Conservation (phyloP, 768 basidiomycete genomes). For the Russula olivacea region DNA sequence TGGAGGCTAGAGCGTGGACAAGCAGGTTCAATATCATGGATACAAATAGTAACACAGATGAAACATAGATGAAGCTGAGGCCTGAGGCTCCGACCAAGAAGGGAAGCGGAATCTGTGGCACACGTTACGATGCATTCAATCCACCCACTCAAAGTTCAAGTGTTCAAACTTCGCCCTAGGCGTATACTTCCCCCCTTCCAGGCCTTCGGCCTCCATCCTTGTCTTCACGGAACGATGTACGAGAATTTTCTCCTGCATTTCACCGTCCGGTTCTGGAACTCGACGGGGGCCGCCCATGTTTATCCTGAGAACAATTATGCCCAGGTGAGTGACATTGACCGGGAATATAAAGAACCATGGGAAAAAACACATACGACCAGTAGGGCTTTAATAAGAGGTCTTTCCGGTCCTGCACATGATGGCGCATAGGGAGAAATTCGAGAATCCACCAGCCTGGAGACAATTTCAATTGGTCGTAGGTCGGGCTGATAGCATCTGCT, state of each 20-base stretch:
- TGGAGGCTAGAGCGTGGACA: too few species aligned
- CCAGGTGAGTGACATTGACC: background rate
- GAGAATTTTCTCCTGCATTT: background rate
- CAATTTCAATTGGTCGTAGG: slow-evolving; percentile 54
- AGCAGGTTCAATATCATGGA: too few species aligned
- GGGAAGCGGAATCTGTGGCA: background rate
- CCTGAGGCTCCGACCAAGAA: background rate
- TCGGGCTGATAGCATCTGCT: slow-evolving; percentile 45
- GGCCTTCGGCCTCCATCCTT: slow-evolving; percentile 16
- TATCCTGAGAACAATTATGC: background rate
- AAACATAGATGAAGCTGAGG: background rate
- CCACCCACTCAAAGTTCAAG: slow-evolving; percentile 26
- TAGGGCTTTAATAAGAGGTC: background rate
- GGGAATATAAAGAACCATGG: too few species aligned
- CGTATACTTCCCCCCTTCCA: slow-evolving; percentile 30
- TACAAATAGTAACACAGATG: background rate
- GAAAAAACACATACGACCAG: background rate
- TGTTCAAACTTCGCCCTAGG: slow-evolving; percentile 30
- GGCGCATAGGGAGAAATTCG: slow-evolving; percentile 38
- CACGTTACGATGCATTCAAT: slow-evolving; percentile 16
- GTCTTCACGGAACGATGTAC: slow-evolving; percentile 11
- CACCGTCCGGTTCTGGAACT: background rate
- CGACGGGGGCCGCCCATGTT: background rate
- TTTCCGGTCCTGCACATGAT: background rate
- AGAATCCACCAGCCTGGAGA: slow-evolving; percentile 58